Evolutionary conservation across 2,329 filamentous ascomycete species (phyloP).

Genomic region (Cercospora brassicicola): DNA sequence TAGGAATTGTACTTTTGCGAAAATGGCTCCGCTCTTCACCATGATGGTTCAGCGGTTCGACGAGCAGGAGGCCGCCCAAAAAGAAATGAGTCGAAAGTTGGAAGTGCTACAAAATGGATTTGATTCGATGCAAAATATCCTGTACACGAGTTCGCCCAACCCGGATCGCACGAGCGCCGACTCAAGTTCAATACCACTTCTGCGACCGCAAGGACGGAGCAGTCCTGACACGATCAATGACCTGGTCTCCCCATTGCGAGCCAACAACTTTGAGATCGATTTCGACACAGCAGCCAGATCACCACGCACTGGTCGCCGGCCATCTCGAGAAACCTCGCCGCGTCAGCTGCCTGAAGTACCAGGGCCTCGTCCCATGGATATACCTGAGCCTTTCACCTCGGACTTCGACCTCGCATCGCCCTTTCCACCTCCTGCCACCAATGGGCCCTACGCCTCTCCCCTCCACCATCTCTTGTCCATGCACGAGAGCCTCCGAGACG

Average conservation of each 20-base stretch:
- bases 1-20: constrained; percentile 47
- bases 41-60: constrained; percentile 47
- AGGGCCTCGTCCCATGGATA: constrained; percentile 26
- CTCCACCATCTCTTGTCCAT: constrained; percentile 61
- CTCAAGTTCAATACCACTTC: constrained; percentile 28
- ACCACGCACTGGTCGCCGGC: neutral
- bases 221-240: neutral
- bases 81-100: constrained; percentile 46
- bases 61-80: constrained; percentile 46
- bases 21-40: constrained; percentile 48
- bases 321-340: constrained; percentile 3
- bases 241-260: constrained; percentile 4
- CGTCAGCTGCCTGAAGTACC: constrained; percentile 23
- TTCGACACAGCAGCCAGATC: neutral
- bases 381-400: constrained; percentile 28
- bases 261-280: neutral
- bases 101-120: constrained; percentile 49
- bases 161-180: constrained; percentile 28
- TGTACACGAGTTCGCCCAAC: constrained; percentile 31
- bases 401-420: constrained; percentile 35
- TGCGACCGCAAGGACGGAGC: constrained; percentile 14
- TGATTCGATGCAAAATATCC: constrained; percentile 45
- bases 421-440: constrained; percentile 29
- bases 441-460: constrained; percentile 47
- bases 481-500: constrained; percentile 61